These are phyloP conservation scores for Solanum bulbocastanum DNA, from an alignment of 257 asterid genomes.

Conservation along the genomic window DNA sequence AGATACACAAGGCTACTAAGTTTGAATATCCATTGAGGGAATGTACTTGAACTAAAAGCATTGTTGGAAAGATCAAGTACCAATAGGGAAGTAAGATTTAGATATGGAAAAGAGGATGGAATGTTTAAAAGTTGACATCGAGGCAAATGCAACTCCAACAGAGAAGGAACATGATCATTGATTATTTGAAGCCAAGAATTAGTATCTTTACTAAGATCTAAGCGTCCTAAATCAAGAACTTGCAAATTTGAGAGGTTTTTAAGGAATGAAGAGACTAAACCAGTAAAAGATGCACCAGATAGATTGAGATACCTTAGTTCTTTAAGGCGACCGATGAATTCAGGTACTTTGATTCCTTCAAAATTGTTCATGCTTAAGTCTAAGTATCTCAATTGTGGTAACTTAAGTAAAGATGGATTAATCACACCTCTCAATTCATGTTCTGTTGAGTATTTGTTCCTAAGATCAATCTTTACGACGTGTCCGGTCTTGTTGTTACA, in stretches of 20 bases:
- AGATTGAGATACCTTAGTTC: slow-evolving; percentile 23
- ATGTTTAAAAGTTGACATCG: slow-evolving; percentile 15
- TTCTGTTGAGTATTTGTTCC: not conserved
- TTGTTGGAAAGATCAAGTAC: slow-evolving; percentile 23
- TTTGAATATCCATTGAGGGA: slow-evolving; percentile 23
- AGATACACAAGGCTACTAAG: slow-evolving; percentile 11
- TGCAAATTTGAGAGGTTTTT: slow-evolving; percentile 12
- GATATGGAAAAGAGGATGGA: slow-evolving; percentile 12
- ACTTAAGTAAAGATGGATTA: slow-evolving; percentile 15
- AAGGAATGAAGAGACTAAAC: slow-evolving; percentile 12
- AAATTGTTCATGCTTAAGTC: slow-evolving; percentile 32
- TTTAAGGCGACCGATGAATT: slow-evolving; percentile 14
- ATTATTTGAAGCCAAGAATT: slow-evolving; percentile 18
- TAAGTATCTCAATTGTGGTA: slow-evolving; percentile 14
- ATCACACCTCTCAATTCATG: slow-evolving; percentile 11
- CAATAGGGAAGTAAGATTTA: slow-evolving; percentile 22
- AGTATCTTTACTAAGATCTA: slow-evolving; percentile 10
- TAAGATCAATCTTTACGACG: slow-evolving; percentile 17
- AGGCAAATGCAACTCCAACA: slow-evolving; percentile 21
- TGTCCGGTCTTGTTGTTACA: slow-evolving; percentile 15
- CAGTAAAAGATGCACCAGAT: slow-evolving; percentile 20
- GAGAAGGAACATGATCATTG: slow-evolving; percentile 10
- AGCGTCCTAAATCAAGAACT: slow-evolving; percentile 20
- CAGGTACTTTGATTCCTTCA: slow-evolving; percentile 20
- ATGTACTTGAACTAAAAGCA: slow-evolving; percentile 4